Evolutionary conservation across 2,329 filamentous ascomycete species (phyloP).

Genomic region (Cladorrhinum sp.): DNA sequence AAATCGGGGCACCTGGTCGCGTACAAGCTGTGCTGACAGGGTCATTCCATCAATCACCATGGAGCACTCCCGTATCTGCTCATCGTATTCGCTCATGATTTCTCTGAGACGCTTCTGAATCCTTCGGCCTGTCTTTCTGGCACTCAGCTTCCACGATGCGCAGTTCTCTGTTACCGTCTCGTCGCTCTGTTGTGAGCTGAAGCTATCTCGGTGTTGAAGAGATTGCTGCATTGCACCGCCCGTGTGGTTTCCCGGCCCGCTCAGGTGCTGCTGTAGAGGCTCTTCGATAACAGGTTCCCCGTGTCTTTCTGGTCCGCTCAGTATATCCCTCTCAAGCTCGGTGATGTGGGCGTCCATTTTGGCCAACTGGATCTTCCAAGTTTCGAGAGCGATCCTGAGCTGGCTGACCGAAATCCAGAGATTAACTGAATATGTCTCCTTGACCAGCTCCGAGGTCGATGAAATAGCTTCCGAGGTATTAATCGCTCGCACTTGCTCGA

Average conservation of each 20-base stretch:
- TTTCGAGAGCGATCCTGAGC: constrained; percentile 20
- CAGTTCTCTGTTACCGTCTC: not conserved
- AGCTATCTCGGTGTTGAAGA: not conserved
- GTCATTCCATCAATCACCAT: constrained; percentile 22
- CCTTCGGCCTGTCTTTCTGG: constrained; percentile 8
- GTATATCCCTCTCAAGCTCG: constrained; percentile 5
- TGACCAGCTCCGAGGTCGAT: not conserved
- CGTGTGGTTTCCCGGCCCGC: too few relatives aligned
- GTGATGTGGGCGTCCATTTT: constrained; percentile 25
- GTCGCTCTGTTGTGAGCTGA: not conserved
- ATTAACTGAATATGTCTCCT: constrained; percentile 8
- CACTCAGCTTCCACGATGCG: constrained; percentile 1
- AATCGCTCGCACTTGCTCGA: not conserved
- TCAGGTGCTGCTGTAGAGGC: too few relatives aligned
- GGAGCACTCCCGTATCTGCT: constrained; percentile 16
- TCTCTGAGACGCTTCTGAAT: constrained; percentile 17
- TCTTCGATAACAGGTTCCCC: too few relatives aligned
- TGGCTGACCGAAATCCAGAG: constrained; percentile 25
- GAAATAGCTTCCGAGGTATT: not conserved
- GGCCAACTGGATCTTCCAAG: constrained; percentile 23
- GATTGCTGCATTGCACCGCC: too few relatives aligned
- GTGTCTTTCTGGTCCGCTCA: too few relatives aligned
- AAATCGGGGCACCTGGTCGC: not conserved
- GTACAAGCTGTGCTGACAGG: constrained; percentile 20
- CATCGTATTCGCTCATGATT: constrained; percentile 20